These are phyloP conservation scores for Chlorella sp. DNA, from an alignment of 139 green algal genomes.

Conservation along the genomic window DNA sequence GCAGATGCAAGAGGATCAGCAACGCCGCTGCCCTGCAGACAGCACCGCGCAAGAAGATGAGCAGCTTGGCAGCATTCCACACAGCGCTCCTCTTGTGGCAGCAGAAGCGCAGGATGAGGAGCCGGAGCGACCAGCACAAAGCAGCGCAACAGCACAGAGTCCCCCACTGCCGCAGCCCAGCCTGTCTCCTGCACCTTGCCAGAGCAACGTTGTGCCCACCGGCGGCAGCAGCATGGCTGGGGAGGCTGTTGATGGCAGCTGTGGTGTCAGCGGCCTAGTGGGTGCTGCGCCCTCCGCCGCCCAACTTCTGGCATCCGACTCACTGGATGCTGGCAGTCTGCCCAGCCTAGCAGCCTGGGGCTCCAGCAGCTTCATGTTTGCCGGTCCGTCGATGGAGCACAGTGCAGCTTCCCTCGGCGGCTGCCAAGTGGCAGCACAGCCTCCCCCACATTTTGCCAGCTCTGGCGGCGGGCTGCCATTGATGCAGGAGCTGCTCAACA, in stretches of 20 bases:
- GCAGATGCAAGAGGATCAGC: too few species aligned
- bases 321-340: background rate
- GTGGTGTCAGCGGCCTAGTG: too few species aligned
- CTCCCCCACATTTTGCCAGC: too few species aligned
- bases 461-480: too few species aligned
- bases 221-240: too few species aligned
- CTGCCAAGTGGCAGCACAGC: background rate
- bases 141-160: background rate
- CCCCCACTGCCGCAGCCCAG: background rate
- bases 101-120: too few species aligned
- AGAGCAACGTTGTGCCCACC: background rate
- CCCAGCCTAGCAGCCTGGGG: conserved; percentile 1
- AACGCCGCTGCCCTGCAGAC: background rate
- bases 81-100: too few species aligned
- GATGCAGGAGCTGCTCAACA: too few species aligned
- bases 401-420: background rate
- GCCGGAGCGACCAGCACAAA: too few species aligned
- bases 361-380: background rate
- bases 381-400: background rate
- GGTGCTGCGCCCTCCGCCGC: too few species aligned
- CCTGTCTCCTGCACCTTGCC: background rate
- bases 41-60: background rate
- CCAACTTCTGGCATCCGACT: background rate
- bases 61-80: too few species aligned
- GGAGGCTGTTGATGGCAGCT: too few species aligned